Evolutionary conservation across 805 yeast genomes (phyloP), one percentile per base, ranked within the genome.

Genomic region (Grigorovia transvaalensis): DNA sequence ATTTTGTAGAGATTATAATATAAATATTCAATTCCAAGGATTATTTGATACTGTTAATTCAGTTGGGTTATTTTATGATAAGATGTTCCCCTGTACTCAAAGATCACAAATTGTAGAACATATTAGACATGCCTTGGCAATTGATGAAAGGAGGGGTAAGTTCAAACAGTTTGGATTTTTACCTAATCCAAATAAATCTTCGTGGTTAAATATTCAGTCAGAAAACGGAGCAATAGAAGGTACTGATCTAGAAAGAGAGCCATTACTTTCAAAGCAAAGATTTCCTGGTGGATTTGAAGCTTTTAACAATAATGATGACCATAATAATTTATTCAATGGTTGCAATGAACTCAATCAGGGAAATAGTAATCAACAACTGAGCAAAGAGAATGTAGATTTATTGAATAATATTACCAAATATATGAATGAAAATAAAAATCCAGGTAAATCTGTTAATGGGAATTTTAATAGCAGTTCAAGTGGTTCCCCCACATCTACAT

Each of bases 31-130:
- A 55, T 80, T 81, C 53, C 76, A 82, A 74, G 88, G 88, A 0
- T 63, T 83, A 18, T 83, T 84, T 75, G 89, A 83, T 65, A 78
- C 86, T 0, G 80, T 82, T 18, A 81, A 80, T 59, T 81, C 87
- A 1, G 81, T 82, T 19, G 88, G 88, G 0, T 57, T 81, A 9
- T 52, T 82, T 4, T 68, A 79, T 44, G 85, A 81, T 58, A 65
- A 79, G 43, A 55, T 79, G 61, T 82, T 82, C 55, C 86, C 87
- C 0, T 80, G 71, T 55, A 72, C 82, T 0, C 74, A 80, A 1
- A 69, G 74, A 48, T 70, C 78, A 45, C 66, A 72, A 13, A 72
- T 72, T 50, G 84, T 82, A 7, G 71, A 73, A 29, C 85, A 81
- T 58, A 75, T 81, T 13, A 69, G 89, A 53, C 88, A 83, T 62